These are phyloP conservation scores for Penicillium oxalicum DNA, from an alignment of 2,329 filamentous ascomycete genomes.

Conservation along the genomic window DNA sequence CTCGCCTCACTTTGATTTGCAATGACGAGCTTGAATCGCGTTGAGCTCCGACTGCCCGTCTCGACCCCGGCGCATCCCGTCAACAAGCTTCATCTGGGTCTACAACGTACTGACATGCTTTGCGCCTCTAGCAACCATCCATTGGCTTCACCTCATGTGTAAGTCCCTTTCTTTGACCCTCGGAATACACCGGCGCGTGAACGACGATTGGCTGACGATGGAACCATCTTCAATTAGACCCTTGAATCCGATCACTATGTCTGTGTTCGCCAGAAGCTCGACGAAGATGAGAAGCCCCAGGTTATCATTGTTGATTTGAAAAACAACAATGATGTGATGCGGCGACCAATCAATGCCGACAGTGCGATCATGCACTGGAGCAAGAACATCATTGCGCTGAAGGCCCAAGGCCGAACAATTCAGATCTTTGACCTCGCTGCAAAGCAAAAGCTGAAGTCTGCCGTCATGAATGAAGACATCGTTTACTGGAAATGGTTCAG, in stretches of 20 bases:
- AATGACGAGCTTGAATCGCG: slow-evolving; percentile 8
- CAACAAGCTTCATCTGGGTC: not conserved
- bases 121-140: slow-evolving; percentile 51
- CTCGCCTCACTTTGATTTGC: slow-evolving; percentile 12
- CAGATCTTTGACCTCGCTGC: slow-evolving; percentile 94
- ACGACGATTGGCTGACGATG: not conserved
- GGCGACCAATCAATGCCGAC: slow-evolving; percentile 95
- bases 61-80: slow-evolving; percentile 13
- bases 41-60: slow-evolving; percentile 13
- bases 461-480: slow-evolving; percentile 94
- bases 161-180: slow-evolving; percentile 36
- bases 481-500: slow-evolving; percentile 99
- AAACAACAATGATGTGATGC: slow-evolving; percentile 91
- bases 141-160: slow-evolving; percentile 88
- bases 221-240: slow-evolving; percentile 55
- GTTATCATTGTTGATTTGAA: slow-evolving; percentile 98
- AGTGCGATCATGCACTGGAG: slow-evolving; percentile 99
- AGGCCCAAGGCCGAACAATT: slow-evolving; percentile 86
- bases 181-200: slow-evolving; percentile 1
- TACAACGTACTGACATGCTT: slow-evolving; percentile 22
- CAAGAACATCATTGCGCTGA: slow-evolving; percentile 91
- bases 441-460: slow-evolving; percentile 95
- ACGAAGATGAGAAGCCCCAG: slow-evolving; percentile 75
- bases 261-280: slow-evolving; percentile 92
- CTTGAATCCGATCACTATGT: slow-evolving; percentile 96